A percentile compares a stretch with the other conserved stretches of the same genome.
phyloP scores from a whole-genome alignment of 305 asterid species.

The Euphrasia arctica region DNA sequence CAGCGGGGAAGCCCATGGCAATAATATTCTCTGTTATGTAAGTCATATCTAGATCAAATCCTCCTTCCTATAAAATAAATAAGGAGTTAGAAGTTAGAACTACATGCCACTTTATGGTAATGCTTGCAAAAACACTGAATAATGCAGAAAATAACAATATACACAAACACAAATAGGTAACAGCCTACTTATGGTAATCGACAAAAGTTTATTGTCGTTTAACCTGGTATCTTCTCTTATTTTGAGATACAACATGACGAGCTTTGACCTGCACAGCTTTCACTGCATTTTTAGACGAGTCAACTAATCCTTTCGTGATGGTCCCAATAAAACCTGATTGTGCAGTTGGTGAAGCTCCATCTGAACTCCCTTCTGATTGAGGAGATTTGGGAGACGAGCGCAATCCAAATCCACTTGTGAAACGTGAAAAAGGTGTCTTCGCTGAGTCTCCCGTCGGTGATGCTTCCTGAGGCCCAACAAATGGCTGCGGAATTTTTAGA shows the following conservation, averaged over 20 bases:
- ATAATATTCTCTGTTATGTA: slow-evolving; percentile 98
- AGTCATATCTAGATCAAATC: slow-evolving; percentile 97
- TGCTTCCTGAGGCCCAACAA: slow-evolving; percentile 67
- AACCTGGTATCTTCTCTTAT: slow-evolving; percentile 98
- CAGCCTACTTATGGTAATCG: neutral
- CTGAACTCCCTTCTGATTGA: slow-evolving; percentile 52
- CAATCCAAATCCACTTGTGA: slow-evolving; percentile 83
- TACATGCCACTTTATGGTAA: slow-evolving; percentile 3
- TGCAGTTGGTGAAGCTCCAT: slow-evolving; percentile 53
- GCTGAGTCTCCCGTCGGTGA: slow-evolving; percentile 59
- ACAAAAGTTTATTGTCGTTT: slow-evolving; percentile 2
- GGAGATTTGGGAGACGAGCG: slow-evolving; percentile 82
- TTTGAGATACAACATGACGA: slow-evolving; percentile 96
- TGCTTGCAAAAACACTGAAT: neutral
- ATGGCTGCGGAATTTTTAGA: slow-evolving; percentile 81
- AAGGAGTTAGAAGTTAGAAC: slow-evolving; percentile 25
- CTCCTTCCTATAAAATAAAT: slow-evolving; percentile 68
- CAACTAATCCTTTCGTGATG: slow-evolving; percentile 87
- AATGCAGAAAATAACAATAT: neutral
- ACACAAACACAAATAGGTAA: neutral
- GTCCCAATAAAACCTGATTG: slow-evolving; percentile 77
- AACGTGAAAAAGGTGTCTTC: slow-evolving; percentile 69
- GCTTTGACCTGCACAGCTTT: slow-evolving; percentile 98
- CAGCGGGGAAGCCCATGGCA: slow-evolving; percentile 99
- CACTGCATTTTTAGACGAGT: slow-evolving; percentile 89